Percentiles rank a stretch among this genome's conserved stretches.
Evolutionary conservation across 768 basidiomycete species (phyloP).

Genomic region (Trametes elegans): DNA sequence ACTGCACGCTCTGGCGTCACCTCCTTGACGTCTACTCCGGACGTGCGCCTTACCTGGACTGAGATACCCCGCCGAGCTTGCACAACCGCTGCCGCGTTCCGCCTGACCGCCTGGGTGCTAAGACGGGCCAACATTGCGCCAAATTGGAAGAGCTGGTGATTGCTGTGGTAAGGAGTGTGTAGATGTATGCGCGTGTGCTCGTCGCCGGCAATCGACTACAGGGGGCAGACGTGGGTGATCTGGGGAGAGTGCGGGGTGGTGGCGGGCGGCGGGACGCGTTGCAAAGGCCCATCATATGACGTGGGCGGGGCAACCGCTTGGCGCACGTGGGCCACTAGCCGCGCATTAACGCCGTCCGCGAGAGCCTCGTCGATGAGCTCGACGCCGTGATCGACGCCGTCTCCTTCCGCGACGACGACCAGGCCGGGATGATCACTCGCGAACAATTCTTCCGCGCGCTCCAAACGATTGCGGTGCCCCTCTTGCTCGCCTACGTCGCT

Average conservation of each 20-base stretch:
- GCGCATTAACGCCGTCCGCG: not conserved
- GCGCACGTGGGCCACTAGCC: slow-evolving; percentile 8
- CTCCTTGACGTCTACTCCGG: slow-evolving; percentile 21
- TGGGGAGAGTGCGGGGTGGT: not conserved
- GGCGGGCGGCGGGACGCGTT: not conserved
- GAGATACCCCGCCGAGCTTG: slow-evolving; percentile 28
- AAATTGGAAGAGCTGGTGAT: not conserved
- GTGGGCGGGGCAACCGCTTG: slow-evolving; percentile 18
- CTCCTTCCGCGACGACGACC: not conserved
- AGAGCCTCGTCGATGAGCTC: not conserved
- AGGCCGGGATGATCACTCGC: slow-evolving; percentile 13
- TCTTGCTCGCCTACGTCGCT: slow-evolving; percentile 8
- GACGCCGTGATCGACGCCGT: slow-evolving; percentile 1
- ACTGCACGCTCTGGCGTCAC: slow-evolving; percentile 43
- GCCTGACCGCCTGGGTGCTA: slow-evolving; percentile 20
- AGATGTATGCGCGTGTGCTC: not conserved
- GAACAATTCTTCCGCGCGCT: slow-evolving; percentile 9
- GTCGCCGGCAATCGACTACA: not conserved
- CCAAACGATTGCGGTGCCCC: slow-evolving; percentile 19
- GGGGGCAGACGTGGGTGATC: not conserved
- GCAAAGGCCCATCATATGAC: slow-evolving; percentile 17
- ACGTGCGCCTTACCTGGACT: slow-evolving; percentile 31
- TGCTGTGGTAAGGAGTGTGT: not conserved
- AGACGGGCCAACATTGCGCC: slow-evolving; percentile 25
- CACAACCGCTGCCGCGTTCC: slow-evolving; percentile 7